Evolutionary conservation across 768 basidiomycete species (phyloP), one percentile per base, ranked within the genome.

Genomic region (Calocera cornea): DNA sequence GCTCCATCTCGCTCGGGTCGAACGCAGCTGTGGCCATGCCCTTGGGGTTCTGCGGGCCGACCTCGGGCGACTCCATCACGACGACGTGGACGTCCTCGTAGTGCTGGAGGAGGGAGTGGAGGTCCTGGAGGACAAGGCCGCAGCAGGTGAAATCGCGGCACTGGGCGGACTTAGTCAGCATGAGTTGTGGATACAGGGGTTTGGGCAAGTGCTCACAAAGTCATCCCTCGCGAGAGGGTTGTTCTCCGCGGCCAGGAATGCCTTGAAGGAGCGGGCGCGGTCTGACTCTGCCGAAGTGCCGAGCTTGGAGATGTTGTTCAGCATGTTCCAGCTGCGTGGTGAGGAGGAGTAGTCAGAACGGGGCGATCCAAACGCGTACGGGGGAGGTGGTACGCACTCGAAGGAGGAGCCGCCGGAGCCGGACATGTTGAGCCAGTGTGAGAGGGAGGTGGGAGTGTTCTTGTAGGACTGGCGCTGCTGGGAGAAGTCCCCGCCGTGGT

Each of bases 61-160:
- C 70, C 8, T 71, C 69, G 24, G 74, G 73, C 19, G 73, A 72
- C 69, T 83, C 80, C 47, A 87, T 75, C 68, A 92, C 85, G 73
- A 90, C 83, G 74, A 95, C 89, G 75, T 95, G 93, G 60, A 86
- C 86, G 68, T 92, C 88, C 73, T 95, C 93, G 71, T 95, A 94
- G 74, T 95, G 93, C 76, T 95, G 91, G 1, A 95, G 83, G 12
- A 95, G 86, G 1, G 90, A 88, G 69, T 90, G 88, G 0, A 90
- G 82, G 72, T 90, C 88, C 34, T 82, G 80, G 19, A 92, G 82
- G 70, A 87, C 83, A 64, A 89, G 78, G 11, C 92, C 92, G 74
- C 93, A 97, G 77, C 94, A 97, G 0, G 86, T 86, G 79, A 93
- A 97, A 75, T 95, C 87, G 70, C 88, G 86, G 76, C 90, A 92